phyloP scores from a whole-genome alignment of 352 stramenopile species.

The Thalassiosira mediterranea region DNA sequence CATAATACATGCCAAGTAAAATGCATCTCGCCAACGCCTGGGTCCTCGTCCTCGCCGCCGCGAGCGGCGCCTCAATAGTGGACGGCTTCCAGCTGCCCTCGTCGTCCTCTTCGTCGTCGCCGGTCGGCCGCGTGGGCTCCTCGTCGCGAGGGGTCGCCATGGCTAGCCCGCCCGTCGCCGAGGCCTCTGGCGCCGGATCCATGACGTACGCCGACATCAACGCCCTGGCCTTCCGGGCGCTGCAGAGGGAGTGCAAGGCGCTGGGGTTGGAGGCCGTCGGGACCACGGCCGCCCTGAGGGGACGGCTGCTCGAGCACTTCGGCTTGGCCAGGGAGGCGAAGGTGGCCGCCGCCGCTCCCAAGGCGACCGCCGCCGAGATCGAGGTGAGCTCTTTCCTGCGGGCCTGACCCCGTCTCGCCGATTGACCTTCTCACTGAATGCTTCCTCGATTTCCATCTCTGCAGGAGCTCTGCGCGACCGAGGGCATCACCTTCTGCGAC shows the following conservation, averaged over 20 bases:
- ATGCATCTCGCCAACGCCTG: too few species aligned
- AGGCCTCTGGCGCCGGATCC: too few species aligned
- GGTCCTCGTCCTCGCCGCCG: too few species aligned
- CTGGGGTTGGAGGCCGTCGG: slow-evolving; percentile 45
- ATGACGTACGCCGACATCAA: slow-evolving; percentile 61
- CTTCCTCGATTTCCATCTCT: background rate
- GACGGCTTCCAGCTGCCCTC: too few species aligned
- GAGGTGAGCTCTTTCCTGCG: slow-evolving; percentile 23
- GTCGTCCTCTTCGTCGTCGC: too few species aligned
- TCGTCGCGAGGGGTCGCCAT: too few species aligned
- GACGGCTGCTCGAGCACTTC: slow-evolving; percentile 47
- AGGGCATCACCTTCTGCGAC: slow-evolving; percentile 69
- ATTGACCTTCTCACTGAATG: background rate
- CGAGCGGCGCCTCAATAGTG: too few species aligned
- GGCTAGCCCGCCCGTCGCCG: too few species aligned
- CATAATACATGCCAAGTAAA: too few species aligned
- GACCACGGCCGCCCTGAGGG: slow-evolving; percentile 48
- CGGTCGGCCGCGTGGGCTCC: too few species aligned
- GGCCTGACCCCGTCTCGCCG: background rate
- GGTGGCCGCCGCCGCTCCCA: background rate
- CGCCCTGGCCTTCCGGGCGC: slow-evolving; percentile 44
- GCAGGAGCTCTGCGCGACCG: slow-evolving; percentile 49
- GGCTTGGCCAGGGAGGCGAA: slow-evolving; percentile 33
- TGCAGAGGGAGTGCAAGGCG: slow-evolving; percentile 57
- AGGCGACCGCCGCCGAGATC: slow-evolving; percentile 15